phyloP scores from a whole-genome alignment of 2,329 filamentous ascomycete species.

The Fusarium haematococcum region DNA sequence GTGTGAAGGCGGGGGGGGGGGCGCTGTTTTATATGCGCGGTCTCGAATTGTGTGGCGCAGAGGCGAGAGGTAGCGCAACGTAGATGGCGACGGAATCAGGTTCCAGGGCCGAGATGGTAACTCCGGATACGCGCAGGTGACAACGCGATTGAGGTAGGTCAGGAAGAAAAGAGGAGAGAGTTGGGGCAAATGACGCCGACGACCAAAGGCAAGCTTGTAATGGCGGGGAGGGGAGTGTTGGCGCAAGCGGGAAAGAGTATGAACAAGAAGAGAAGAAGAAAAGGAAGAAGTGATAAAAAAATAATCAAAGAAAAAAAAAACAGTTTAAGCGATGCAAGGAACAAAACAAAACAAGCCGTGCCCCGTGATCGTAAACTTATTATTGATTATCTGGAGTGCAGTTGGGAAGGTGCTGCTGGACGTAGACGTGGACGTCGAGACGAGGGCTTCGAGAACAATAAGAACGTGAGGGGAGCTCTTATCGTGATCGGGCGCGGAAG shows the following conservation, averaged over 20 bases:
- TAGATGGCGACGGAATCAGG: constrained; percentile 36
- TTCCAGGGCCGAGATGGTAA: constrained; percentile 28
- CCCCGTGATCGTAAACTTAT: constrained; percentile 30
- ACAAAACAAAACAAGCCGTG: background rate
- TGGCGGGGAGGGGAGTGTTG: constrained; percentile 2
- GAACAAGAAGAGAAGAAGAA: constrained; percentile 5
- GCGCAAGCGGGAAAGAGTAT: constrained; percentile 1
- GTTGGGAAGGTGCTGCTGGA: background rate
- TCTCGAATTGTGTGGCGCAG: constrained; percentile 31
- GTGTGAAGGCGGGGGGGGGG: constrained; percentile 29
- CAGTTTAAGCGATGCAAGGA: constrained; percentile 14
- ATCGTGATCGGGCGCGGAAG: constrained; percentile 37
- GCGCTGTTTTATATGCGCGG: constrained; percentile 34
- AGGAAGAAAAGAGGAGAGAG: constrained; percentile 23
- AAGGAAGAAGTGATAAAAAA: constrained; percentile 5
- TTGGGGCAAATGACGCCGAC: constrained; percentile 36
- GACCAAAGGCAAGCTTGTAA: constrained; percentile 21
- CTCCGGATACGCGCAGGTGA: constrained; percentile 23
- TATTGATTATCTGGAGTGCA: constrained; percentile 31
- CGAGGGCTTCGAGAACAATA: constrained; percentile 34
- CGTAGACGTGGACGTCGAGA: constrained; percentile 8
- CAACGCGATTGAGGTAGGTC: constrained; percentile 6
- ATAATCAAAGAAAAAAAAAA: constrained; percentile 25
- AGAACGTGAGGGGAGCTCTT: constrained; percentile 33
- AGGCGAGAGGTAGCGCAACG: constrained; percentile 21